Base-by-base conservation (phyloP, 345 rosid genomes). In the Sonneratia alba region DNA sequence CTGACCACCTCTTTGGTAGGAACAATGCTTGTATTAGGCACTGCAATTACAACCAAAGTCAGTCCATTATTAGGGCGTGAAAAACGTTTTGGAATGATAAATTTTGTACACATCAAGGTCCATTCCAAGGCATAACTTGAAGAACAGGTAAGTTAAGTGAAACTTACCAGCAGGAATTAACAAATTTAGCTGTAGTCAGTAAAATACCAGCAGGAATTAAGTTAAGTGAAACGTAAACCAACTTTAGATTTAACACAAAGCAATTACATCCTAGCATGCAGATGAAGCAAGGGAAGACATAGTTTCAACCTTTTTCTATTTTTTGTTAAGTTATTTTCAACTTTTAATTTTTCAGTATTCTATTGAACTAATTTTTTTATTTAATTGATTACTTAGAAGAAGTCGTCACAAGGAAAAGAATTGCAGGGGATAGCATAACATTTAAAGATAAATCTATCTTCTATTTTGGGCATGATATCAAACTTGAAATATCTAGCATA, bases 11-110 rank as follows among this genome's bases (percentile, higher is more conserved):
- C 91, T n/a, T 78, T 34, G 12, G 85, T 76, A 43, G 92, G 86
- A 65, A 78, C 82, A 69, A 81, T 73, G 82, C 88, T 79, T 78
- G 71, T 69, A 82, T 81, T 92, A 78, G 89, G 87, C 75, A 83
- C 79, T 78, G 88, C 87, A 83, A 76, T 55, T 53, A 71, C 19
- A 73, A 40, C 13, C 24, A 48, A 70, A 67, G 18, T 61, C 7
- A 61, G 32, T 34, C 24, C 40, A 56, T 21, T 15, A 21, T 56
- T 56, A 56, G 62, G 27, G 9, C n/a, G 62, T 21, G 3, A 56
- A 21, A 21, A 6, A 22, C 62, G 1, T 6, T 21, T 56, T 56
- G 24, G 62, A 27, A 15, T 56, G 1, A 56, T 45, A 45, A 3
- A 7, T 22, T 11, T 3, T 56, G 24, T 2, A 22, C 24, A 22